Base-by-base conservation (phyloP, 148 eudicot species). In the Tetragonia tetragonoides region DNA sequence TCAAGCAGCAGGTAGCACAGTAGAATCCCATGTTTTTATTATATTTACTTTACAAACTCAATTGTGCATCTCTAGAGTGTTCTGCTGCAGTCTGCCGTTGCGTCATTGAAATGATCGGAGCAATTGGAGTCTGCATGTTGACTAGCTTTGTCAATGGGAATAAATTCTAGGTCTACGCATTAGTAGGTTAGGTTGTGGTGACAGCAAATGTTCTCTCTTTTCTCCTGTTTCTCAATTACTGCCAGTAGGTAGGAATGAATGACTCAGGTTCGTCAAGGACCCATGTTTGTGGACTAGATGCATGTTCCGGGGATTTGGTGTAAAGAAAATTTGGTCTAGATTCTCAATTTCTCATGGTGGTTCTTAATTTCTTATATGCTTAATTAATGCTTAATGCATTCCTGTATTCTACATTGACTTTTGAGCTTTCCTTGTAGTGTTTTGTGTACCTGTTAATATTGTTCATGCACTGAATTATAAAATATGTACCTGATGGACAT, bases 1-100 rank as follows among this genome's bases (percentile, higher is more conserved):
- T 87, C 66, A 86, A 84, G 81, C 90, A 90, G 83, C 93, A 89
- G 94, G 97, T 91, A 80, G 37, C 21, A 39, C 3, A 66, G 73
- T 34, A n/a, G 8, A 39, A 41, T 14, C 10, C 42, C 18, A 1
- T 18, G 8, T 24, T 1, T 8, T 11, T 24, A 66, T 54, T 20
- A 20, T 70, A 2, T 64, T 24, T 78, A 57, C 1, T 44, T 11
- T 18, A 17, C 2, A 6, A 6, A 46, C 24, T 67, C 17, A 9
- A 38, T 16, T 10, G 23, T 40, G 39, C 1, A 23, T 63, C 21
- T 42, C 15, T 15, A 20, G 17, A 10, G 3, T 49, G 15, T 44
- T 47, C 37, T 53, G 61, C 16, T 67, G 72, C 5, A 40, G 0
- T 17, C 14, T 53, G 14, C 49, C 10, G 5, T 18, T 53, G 41